These are phyloP conservation scores for Coemansia sp. DNA, from an alignment of 192 early-diverging fungal species.

Conservation along the genomic window DNA sequence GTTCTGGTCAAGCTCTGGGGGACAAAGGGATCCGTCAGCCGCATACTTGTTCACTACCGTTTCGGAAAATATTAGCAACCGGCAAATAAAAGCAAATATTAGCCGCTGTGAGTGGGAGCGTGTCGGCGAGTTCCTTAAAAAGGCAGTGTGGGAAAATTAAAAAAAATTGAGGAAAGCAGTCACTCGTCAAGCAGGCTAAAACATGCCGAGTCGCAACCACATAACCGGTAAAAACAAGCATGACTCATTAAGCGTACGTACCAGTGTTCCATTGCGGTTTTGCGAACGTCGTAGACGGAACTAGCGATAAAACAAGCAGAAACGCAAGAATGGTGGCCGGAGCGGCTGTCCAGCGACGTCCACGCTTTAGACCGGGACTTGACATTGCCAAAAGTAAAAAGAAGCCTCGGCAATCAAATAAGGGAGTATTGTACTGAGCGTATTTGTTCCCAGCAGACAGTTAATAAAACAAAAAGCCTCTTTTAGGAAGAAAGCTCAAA, in stretches of 20 bases:
- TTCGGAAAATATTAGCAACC: background rate
- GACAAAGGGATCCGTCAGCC: constrained; percentile 22
- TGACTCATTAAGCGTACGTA: background rate
- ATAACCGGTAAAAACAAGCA: background rate
- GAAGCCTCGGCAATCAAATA: background rate
- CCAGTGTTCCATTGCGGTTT: constrained; percentile 11
- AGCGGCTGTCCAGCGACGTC: background rate
- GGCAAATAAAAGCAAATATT: background rate
- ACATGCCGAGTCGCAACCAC: no score
- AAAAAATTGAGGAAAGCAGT: background rate
- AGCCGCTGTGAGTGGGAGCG: background rate
- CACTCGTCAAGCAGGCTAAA: background rate
- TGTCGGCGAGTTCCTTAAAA: background rate
- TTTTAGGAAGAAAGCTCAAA: background rate
- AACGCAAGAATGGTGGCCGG: background rate
- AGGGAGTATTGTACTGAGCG: background rate
- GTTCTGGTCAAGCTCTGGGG: constrained; percentile 2
- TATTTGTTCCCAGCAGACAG: background rate
- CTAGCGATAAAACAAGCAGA: background rate
- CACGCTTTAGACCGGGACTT: background rate
- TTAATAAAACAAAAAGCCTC: background rate
- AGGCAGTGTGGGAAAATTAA: background rate
- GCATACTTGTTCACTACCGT: constrained; percentile 45
- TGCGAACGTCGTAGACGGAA: background rate
- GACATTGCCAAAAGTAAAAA: background rate